phyloP scores from a whole-genome alignment of 2,329 filamentous ascomycete genomes.

The Eurotiales sp. region DNA sequence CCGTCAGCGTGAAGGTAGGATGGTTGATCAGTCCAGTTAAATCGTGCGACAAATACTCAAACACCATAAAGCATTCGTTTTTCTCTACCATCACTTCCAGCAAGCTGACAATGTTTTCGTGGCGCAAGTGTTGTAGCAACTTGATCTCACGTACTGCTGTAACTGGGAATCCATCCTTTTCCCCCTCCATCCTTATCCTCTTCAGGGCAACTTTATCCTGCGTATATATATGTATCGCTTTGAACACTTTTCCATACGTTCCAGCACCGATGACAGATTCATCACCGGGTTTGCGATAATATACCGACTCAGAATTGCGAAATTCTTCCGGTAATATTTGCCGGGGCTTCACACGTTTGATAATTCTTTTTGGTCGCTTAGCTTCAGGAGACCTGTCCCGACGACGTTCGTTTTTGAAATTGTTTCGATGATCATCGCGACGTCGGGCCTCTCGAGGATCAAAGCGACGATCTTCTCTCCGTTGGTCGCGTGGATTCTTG shows the following conservation, averaged over 20 bases:
- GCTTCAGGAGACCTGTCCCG: conserved; percentile 45
- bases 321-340: conserved; percentile 70
- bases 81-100: conserved; percentile 99
- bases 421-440: conserved; percentile 29
- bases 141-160: conserved; percentile 97
- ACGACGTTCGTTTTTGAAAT: conserved; percentile 44
- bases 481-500: conserved; percentile 30
- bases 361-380: conserved; percentile 63
- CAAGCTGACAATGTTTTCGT: conserved; percentile 79
- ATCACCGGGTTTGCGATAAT: conserved; percentile 93
- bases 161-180: conserved; percentile 98
- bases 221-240: conserved; percentile 73
- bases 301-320: conserved; percentile 79
- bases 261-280: conserved; percentile 94
- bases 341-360: conserved; percentile 67
- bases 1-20: conserved; percentile 79
- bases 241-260: conserved; percentile 96
- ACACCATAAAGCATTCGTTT: conserved; percentile 99
- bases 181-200: conserved; percentile 99
- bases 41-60: conserved; percentile 96
- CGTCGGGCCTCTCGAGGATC: conserved; percentile 39
- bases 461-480: conserved; percentile 39
- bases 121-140: conserved; percentile 85
- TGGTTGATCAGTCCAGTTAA: conserved; percentile 93
- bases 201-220: conserved; percentile 83